phyloP scores from a whole-genome alignment of 371 early-diverging fungal genomes.

The Mortierella sp. region DNA sequence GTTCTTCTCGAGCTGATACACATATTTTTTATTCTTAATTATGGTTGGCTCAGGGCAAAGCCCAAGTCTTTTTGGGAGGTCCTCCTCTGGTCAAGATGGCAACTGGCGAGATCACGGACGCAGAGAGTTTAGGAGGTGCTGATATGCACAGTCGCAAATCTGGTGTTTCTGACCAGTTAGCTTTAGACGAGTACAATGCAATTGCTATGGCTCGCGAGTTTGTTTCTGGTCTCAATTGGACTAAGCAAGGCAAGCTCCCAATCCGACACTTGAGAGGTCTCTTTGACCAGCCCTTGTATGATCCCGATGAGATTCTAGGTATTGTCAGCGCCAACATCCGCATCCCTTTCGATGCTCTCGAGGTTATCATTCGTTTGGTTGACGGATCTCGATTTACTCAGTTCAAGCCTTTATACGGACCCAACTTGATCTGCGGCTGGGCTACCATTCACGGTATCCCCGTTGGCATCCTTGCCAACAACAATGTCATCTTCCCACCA shows the following conservation, averaged over 20 bases:
- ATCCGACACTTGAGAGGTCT: constrained; percentile 62
- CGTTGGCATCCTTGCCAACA: constrained; percentile 81
- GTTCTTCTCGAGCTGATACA: background rate
- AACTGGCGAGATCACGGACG: constrained; percentile 80
- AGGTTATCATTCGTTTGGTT: constrained; percentile 76
- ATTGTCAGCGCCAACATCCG: constrained; percentile 77
- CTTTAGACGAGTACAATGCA: constrained; percentile 74
- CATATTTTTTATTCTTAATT: background rate
- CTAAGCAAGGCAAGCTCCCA: constrained; percentile 67
- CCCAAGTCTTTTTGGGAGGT: constrained; percentile 81
- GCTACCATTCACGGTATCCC: constrained; percentile 78
- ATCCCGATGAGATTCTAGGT: constrained; percentile 73
- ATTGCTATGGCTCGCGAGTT: constrained; percentile 78
- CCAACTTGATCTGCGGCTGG: constrained; percentile 76
- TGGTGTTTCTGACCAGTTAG: constrained; percentile 75
- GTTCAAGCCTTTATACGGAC: constrained; percentile 80
- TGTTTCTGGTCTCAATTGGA: constrained; percentile 75
- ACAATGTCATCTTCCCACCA: constrained; percentile 78
- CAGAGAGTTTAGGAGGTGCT: constrained; percentile 81
- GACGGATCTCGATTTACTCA: constrained; percentile 75
- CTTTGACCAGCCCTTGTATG: constrained; percentile 72
- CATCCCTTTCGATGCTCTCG: constrained; percentile 77
- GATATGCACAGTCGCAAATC: constrained; percentile 82
- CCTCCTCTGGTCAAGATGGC: constrained; percentile 86
- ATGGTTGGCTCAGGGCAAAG: constrained; percentile 63